Evolutionary conservation across 768 basidiomycete genomes (phyloP).

Genomic region (Pholiota conissans): DNA sequence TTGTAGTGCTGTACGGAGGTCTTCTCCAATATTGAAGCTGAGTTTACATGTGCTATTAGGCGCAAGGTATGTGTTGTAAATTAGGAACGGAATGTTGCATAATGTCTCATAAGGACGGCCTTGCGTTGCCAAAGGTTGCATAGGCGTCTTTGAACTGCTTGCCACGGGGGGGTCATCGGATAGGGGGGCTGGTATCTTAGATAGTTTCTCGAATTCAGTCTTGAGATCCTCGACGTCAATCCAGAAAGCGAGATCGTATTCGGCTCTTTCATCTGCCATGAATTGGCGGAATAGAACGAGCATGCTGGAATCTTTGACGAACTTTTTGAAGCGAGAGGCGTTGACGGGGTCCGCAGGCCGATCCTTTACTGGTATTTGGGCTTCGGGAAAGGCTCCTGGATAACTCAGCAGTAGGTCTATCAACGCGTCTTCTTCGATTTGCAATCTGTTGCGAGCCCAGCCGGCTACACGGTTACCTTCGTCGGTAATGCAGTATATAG

Average conservation of each 20-base stretch:
- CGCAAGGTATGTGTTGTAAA: constrained; percentile 10
- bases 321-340: constrained; percentile 2
- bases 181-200: not conserved
- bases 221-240: constrained; percentile 14
- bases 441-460: constrained; percentile 2
- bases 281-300: constrained; percentile 8
- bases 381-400: not conserved
- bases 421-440: not conserved
- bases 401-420: not conserved
- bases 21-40: not conserved
- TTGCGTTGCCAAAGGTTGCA: not conserved
- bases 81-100: constrained; percentile 10
- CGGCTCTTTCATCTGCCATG: constrained; percentile 4
- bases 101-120: constrained; percentile 3
- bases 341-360: not conserved
- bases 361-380: not conserved
- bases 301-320: not conserved
- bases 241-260: constrained; percentile 12
- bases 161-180: not conserved
- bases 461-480: constrained; percentile 9
- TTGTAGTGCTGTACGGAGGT: not conserved
- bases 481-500: constrained; percentile 11
- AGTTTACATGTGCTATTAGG: constrained; percentile 6
- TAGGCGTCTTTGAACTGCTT: constrained; percentile 1
- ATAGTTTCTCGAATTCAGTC: not conserved